Conservation (phyloP, 2,329 filamentous ascomycete species). For the Trichophyton equinum region DNA sequence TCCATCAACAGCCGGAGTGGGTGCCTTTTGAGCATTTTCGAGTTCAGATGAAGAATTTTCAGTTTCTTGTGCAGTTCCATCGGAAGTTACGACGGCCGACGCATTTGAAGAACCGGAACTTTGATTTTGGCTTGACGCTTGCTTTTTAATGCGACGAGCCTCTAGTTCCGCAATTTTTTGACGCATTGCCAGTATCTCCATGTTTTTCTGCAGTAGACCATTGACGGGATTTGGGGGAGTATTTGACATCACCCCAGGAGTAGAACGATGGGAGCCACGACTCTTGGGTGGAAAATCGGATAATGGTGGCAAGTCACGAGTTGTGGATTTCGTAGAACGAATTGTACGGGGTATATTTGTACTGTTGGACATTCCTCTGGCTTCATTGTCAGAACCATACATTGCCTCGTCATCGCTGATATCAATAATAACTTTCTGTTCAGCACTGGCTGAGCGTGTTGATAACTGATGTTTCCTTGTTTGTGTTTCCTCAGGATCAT, state of each 20-base stretch:
- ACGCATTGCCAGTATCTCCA: slow-evolving; percentile 37
- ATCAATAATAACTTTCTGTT: slow-evolving; percentile 63
- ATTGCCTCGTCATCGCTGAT: slow-evolving; percentile 59
- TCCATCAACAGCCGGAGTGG: background rate
- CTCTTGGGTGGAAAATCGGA: slow-evolving; percentile 35
- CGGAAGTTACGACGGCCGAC: background rate
- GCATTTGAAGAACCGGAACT: slow-evolving; percentile 22
- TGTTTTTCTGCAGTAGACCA: slow-evolving; percentile 36
- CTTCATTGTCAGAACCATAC: slow-evolving; percentile 12
- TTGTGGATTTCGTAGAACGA: slow-evolving; percentile 6
- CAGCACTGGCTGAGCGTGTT: slow-evolving; percentile 28
- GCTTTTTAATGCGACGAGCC: slow-evolving; percentile 32
- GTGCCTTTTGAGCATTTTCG: background rate
- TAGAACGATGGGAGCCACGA: slow-evolving; percentile 30
- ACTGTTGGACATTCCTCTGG: background rate
- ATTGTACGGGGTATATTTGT: slow-evolving; percentile 21
- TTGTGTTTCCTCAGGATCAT: slow-evolving; percentile 37
- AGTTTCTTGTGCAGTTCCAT: background rate
- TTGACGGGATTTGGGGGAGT: slow-evolving; percentile 32
- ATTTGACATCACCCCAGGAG: slow-evolving; percentile 22
- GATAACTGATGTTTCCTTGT: slow-evolving; percentile 53
- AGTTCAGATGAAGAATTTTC: slow-evolving; percentile 1
- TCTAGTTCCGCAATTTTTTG: slow-evolving; percentile 40
- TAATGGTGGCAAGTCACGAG: slow-evolving; percentile 25
- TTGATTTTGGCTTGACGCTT: slow-evolving; percentile 25